These are phyloP conservation scores for Saccharomycopsis olivae DNA, from an alignment of 805 yeast genomes.

Conservation along the genomic window DNA sequence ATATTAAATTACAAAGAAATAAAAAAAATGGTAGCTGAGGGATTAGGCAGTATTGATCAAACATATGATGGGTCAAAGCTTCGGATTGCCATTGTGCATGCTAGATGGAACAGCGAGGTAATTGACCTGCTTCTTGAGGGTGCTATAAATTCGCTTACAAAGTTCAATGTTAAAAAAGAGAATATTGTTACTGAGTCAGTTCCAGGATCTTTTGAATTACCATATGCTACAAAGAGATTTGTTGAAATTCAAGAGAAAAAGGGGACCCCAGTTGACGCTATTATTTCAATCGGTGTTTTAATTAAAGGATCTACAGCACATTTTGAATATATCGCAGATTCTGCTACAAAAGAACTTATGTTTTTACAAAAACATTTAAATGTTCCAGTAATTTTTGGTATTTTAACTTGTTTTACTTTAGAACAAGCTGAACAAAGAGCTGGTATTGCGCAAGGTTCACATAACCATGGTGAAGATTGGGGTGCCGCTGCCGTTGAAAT, in stretches of 20 bases:
- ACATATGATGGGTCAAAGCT: conserved; percentile 56
- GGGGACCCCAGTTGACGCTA: conserved; percentile 58
- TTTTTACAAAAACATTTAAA: conserved; percentile 55
- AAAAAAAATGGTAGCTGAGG: conserved; percentile 31
- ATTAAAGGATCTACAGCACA: conserved; percentile 98
- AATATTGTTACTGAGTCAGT: conserved; percentile 77
- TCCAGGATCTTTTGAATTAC: conserved; percentile 93
- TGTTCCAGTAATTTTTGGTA: conserved; percentile 85
- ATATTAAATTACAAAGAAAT: too few species aligned
- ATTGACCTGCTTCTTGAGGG: conserved; percentile 77
- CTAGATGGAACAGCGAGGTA: conserved; percentile 83
- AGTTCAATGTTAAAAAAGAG: conserved; percentile 61
- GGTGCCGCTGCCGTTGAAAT: conserved; percentile 98
- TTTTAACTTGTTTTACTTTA: conserved; percentile 86
- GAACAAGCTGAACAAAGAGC: conserved; percentile 92
- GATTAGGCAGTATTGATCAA: conserved; percentile 66
- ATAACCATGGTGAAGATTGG: conserved; percentile 98
- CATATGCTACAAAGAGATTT: conserved; percentile 59
- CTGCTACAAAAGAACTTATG: conserved; percentile 82
- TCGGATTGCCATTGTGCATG: conserved; percentile 81
- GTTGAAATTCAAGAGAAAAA: conserved; percentile 29
- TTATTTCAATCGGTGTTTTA: conserved; percentile 87
- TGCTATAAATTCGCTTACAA: conserved; percentile 46
- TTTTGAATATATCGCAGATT: conserved; percentile 92
- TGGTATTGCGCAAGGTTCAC: conserved; percentile 50